These are phyloP conservation scores for Chrysoporthe puriensis DNA, from an alignment of 2,329 filamentous ascomycete genomes.

Conservation along the genomic window DNA sequence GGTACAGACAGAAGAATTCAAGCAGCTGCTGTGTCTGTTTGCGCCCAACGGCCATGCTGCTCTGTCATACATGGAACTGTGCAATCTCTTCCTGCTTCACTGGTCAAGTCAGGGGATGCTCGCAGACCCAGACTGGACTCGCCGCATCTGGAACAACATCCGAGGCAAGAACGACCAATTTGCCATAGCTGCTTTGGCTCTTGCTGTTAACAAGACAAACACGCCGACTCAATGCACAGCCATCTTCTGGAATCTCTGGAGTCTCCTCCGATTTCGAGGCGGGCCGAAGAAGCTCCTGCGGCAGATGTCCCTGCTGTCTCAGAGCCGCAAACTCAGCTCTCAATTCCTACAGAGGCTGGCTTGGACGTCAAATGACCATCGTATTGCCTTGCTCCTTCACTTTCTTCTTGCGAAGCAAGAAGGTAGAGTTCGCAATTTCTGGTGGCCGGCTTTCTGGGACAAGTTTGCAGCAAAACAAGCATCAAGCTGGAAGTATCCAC, in stretches of 20 bases:
- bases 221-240: slow-evolving; percentile 13
- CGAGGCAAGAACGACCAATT: slow-evolving; percentile 26
- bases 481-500: slow-evolving; percentile 12
- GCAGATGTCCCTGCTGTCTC: slow-evolving; percentile 30
- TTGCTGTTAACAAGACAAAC: slow-evolving; percentile 31
- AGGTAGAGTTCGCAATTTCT: slow-evolving; percentile 17
- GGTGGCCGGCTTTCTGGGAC: slow-evolving; percentile 33
- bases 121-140: neutral
- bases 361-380: slow-evolving; percentile 31
- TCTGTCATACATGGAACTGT: slow-evolving; percentile 33
- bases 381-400: slow-evolving; percentile 31
- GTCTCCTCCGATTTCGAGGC: slow-evolving; percentile 28
- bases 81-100: slow-evolving; percentile 36
- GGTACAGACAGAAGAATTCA: slow-evolving; percentile 14
- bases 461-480: slow-evolving; percentile 28
- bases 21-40: slow-evolving; percentile 23
- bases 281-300: slow-evolving; percentile 28
- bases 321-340: slow-evolving; percentile 24
- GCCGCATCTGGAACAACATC: slow-evolving; percentile 24
- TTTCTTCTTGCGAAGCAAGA: slow-evolving; percentile 22
- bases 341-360: slow-evolving; percentile 32
- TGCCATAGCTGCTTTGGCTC: slow-evolving; percentile 35
- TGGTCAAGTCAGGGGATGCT: slow-evolving; percentile 38
- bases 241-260: slow-evolving; percentile 32
- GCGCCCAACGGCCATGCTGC: slow-evolving; percentile 26